These are phyloP conservation scores for Canavalia ensiformis DNA, from an alignment of 306 rosid genomes.

Conservation along the genomic window DNA sequence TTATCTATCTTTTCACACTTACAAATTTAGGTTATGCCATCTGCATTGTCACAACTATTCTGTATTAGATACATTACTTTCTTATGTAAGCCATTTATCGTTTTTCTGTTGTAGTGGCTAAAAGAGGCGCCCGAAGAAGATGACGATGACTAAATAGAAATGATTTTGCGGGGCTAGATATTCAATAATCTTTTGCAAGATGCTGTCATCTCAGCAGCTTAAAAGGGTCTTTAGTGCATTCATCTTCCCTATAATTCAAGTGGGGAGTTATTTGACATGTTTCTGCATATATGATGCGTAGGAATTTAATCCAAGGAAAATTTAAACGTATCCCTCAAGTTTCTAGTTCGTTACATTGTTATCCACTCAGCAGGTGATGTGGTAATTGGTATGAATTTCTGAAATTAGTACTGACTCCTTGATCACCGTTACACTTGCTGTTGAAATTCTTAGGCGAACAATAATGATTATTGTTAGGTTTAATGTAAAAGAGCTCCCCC, in stretches of 20 bases:
- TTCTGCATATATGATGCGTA: conserved; percentile 2
- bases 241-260: conserved; percentile 14
- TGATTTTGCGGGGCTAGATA: background rate
- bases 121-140: conserved; percentile 91
- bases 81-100: background rate
- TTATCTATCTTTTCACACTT: conserved; percentile 3
- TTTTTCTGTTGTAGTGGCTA: conserved; percentile 72
- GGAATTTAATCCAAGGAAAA: background rate
- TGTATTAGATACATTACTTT: conserved; percentile 30
- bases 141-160: conserved; percentile 60
- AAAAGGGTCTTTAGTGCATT: conserved; percentile 32
- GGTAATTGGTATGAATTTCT: background rate
- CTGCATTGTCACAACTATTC: background rate
- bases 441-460: conserved; percentile 8
- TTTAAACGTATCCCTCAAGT: conserved; percentile 1
- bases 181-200: background rate
- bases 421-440: background rate
- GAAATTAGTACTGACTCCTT: background rate
- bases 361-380: conserved; percentile 29
- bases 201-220: conserved; percentile 28
- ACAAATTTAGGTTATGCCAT: conserved; percentile 11
- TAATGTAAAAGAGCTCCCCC: background rate
- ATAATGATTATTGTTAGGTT: background rate
- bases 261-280: conserved; percentile 32
- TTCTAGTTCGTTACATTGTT: conserved; percentile 22